A percentile compares a stretch with the other conserved stretches of the same genome.
phyloP scores from a whole-genome alignment of 164 flowering plant genomes.

The Macadamia tetraphylla region DNA sequence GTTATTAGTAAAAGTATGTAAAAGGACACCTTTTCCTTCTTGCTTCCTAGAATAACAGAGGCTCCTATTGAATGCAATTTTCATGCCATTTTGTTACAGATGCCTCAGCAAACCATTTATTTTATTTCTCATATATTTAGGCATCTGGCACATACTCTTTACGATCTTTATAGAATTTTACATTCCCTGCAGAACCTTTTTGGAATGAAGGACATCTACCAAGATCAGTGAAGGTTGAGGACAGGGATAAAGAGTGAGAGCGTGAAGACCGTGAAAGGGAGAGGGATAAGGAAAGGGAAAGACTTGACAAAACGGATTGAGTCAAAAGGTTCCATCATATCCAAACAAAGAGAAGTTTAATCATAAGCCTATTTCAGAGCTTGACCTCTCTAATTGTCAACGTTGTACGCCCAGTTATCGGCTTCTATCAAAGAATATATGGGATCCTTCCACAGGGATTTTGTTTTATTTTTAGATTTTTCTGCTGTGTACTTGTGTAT shows the following conservation, averaged over 20 bases:
- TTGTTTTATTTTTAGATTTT: not conserved
- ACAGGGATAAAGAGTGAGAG: conserved; percentile 55
- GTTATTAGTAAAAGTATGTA: conserved; percentile 68
- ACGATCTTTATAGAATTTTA: conserved; percentile 4
- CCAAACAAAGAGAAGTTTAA: conserved; percentile 63
- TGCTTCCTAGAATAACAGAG: not conserved
- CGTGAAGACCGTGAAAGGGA: conserved; percentile 53
- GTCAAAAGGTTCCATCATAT: conserved; percentile 38
- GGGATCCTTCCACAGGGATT: conserved; percentile 1
- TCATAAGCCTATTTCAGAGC: conserved; percentile 84
- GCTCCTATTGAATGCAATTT: not conserved
- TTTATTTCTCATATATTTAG: not conserved
- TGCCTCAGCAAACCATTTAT: not conserved
- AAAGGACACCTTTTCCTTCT: conserved; percentile 4
- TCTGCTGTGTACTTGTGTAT: not conserved
- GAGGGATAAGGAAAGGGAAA: conserved; percentile 54
- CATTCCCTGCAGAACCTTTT: conserved; percentile 42
- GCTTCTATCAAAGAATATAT: conserved; percentile 85
- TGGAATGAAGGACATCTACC: conserved; percentile 52
- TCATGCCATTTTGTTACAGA: not conserved
- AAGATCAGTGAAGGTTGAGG: conserved; percentile 48
- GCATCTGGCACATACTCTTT: not conserved
- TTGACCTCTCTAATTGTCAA: conserved; percentile 90
- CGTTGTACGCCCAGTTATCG: conserved; percentile 97
- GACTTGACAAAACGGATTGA: conserved; percentile 43